A percentile compares a stretch with the other conserved stretches of the same genome.
Conservation (phyloP, 2,329 filamentous ascomycete species). For the Kalmusia sp. region DNA sequence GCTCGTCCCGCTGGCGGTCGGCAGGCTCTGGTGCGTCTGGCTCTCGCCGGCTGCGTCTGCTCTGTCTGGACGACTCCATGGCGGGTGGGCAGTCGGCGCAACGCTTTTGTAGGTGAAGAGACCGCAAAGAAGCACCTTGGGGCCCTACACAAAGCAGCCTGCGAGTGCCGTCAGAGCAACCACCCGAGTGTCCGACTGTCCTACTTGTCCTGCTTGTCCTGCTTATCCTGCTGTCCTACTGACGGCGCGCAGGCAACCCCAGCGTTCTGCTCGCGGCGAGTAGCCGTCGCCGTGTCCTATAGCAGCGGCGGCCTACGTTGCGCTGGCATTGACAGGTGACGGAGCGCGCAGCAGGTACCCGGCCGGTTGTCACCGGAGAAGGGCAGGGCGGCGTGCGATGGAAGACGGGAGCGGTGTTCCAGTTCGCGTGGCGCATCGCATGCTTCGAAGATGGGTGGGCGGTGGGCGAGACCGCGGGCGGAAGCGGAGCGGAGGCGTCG, state of each 20-base stretch:
- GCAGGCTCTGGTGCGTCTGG: slow-evolving; percentile 29
- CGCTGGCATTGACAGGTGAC: slow-evolving; percentile 29
- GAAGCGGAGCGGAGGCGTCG: slow-evolving; percentile 5
- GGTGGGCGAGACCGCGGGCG: slow-evolving; percentile 10
- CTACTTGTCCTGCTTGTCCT: no score
- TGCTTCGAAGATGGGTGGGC: slow-evolving; percentile 6
- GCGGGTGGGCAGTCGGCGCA: slow-evolving; percentile 15
- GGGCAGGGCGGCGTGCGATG: slow-evolving; percentile 6
- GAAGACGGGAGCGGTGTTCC: slow-evolving; percentile 16
- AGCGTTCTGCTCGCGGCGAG: not conserved
- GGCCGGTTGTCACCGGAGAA: slow-evolving; percentile 20
- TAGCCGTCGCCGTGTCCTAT: slow-evolving; percentile 16
- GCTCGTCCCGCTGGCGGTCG: slow-evolving; percentile 31
- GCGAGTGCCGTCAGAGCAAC: no score
- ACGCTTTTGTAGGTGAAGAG: no score
- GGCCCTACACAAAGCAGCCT: not conserved
- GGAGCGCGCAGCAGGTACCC: slow-evolving; percentile 20
- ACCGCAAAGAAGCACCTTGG: not conserved
- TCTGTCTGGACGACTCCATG: slow-evolving; percentile 36
- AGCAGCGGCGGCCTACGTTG: slow-evolving; percentile 18
- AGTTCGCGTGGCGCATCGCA: slow-evolving; percentile 31
- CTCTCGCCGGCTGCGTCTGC: slow-evolving; percentile 32
- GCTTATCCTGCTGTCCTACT: not conserved
- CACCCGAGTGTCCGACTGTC: no score
- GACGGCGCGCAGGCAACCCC: not conserved